phyloP scores from a whole-genome alignment of 495 filamentous ascomycete genomes.

The Penicillium fimorum region DNA sequence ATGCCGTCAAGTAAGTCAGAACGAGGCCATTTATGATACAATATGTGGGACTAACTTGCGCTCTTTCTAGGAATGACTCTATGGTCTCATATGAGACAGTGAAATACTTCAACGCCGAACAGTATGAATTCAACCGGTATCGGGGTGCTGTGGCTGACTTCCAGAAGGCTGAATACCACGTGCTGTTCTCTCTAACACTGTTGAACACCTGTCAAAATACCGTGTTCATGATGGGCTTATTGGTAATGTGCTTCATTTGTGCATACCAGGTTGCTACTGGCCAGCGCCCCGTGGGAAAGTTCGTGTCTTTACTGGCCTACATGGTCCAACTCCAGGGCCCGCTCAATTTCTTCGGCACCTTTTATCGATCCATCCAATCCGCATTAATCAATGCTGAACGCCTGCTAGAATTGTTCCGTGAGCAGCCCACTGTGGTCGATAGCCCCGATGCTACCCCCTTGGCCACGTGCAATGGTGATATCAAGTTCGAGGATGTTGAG shows the following conservation, averaged over 20 bases:
- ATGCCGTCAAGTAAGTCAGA: slow-evolving; percentile 72
- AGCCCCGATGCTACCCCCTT: slow-evolving; percentile 54
- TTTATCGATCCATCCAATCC: slow-evolving; percentile 93
- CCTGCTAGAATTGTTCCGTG: slow-evolving; percentile 92
- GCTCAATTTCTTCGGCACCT: slow-evolving; percentile 96
- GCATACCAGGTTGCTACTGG: slow-evolving; percentile 83
- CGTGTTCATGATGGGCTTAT: slow-evolving; percentile 87
- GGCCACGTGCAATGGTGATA: slow-evolving; percentile 68
- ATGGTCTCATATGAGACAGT: slow-evolving; percentile 98
- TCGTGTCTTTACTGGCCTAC: slow-evolving; percentile 80
- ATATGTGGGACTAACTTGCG: slow-evolving; percentile 2
- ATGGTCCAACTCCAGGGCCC: slow-evolving; percentile 90
- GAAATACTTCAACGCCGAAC: slow-evolving; percentile 98
- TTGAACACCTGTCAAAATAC: slow-evolving; percentile 95
- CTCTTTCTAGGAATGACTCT: slow-evolving; percentile 71
- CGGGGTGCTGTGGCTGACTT: slow-evolving; percentile 74
- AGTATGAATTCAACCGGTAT: slow-evolving; percentile 88
- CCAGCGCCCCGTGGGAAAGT: slow-evolving; percentile 69
- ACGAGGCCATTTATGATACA: neutral
- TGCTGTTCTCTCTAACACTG: slow-evolving; percentile 80
- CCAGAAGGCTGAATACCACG: slow-evolving; percentile 84
- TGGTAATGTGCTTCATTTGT: slow-evolving; percentile 79
- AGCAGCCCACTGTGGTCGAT: slow-evolving; percentile 87
- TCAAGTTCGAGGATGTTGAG: slow-evolving; percentile 80
- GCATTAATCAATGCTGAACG: slow-evolving; percentile 97